phyloP scores from a whole-genome alignment of 805 yeast genomes.

The Scheffersomyces coipomensis region DNA sequence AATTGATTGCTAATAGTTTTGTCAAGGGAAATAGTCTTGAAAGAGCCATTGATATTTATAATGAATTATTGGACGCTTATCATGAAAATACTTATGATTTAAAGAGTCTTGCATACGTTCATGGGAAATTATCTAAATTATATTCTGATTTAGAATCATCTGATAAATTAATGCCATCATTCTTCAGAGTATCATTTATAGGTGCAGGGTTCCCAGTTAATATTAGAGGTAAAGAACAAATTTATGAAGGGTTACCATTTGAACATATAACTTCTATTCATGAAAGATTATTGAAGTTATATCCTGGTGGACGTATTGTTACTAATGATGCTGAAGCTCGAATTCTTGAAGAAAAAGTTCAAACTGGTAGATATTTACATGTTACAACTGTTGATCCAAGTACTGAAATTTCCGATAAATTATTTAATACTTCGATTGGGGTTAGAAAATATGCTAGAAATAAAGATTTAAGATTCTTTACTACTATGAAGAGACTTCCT shows the following conservation, averaged over 20 bases:
- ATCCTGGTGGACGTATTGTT: slow-evolving; percentile 79
- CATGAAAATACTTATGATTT: slow-evolving; percentile 72
- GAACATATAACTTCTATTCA: slow-evolving; percentile 85
- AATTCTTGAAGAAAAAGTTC: slow-evolving; percentile 46
- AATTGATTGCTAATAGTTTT: slow-evolving; percentile 68
- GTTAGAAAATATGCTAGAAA: slow-evolving; percentile 74
- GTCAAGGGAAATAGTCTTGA: slow-evolving; percentile 72
- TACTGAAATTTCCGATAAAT: slow-evolving; percentile 47
- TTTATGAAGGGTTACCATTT: slow-evolving; percentile 83
- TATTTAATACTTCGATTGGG: slow-evolving; percentile 52
- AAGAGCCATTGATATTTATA: slow-evolving; percentile 75
- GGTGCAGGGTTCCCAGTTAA: slow-evolving; percentile 85
- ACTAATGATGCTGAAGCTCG: slow-evolving; percentile 58
- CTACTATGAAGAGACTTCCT: slow-evolving; percentile 67
- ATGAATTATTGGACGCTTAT: slow-evolving; percentile 74
- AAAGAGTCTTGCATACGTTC: slow-evolving; percentile 69
- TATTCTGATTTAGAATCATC: slow-evolving; percentile 64
- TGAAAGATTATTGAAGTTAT: slow-evolving; percentile 66
- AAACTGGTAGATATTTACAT: slow-evolving; percentile 71
- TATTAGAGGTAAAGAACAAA: slow-evolving; percentile 71
- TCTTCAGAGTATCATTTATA: slow-evolving; percentile 73
- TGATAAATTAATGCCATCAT: slow-evolving; percentile 74
- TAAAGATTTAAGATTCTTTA: slow-evolving; percentile 67
- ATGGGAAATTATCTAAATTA: slow-evolving; percentile 63
- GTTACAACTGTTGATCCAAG: slow-evolving; percentile 73